Base-by-base conservation (phyloP, 805 yeast species). In the Deakozyma indianensis region DNA sequence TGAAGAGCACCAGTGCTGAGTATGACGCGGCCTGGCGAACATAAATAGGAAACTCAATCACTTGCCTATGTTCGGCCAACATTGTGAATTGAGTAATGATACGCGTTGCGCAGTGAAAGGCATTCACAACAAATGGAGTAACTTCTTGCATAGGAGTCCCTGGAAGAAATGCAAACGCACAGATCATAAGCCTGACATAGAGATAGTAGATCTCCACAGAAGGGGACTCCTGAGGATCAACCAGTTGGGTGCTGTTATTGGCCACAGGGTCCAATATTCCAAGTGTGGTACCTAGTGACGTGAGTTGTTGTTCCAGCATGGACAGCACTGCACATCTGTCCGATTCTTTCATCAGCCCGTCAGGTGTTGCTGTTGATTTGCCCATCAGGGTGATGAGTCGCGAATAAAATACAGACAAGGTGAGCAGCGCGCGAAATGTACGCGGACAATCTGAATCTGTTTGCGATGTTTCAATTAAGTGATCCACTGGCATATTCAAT, bases 301-400 rank as follows among this genome's bases (percentile, higher is more conserved):
- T 86, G 45, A 88, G 67, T 58, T 87, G 95, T 47, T 87, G 70
- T 53, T 81, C 86, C 54, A 87, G 65, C 15, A 82, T 77, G n/a
- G 81, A 74, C 44, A 88, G 65, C 0, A 88, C 77, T 0, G 86
- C 86, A 0, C 88, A 86, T 51, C 96, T 71, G 53, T 83, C 79
- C 53, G 77, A 71, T 2, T 94, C 87, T 47, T 83, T 94, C 67
- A 85, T 73, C 43, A 88, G 70, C 0, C 96, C 96, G 66, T 88
- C 96, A 0, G 95, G 86, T 43, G 90, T 71, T 0, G 82, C 74
- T 3, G 85, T 87, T 45, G 85, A 78, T 3, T 86, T 74, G 0
- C 96, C 96, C 87, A 88, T 83, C 2, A 83, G 82, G 53, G 77
- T 78, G 35, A 84, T 83, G 48, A 87, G 66, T 55, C 85, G 84